A percentile compares a stretch with the other conserved stretches of the same genome.
phyloP scores from a whole-genome alignment of 2,329 filamentous ascomycete species.

The Tricladium varicosporioides region DNA sequence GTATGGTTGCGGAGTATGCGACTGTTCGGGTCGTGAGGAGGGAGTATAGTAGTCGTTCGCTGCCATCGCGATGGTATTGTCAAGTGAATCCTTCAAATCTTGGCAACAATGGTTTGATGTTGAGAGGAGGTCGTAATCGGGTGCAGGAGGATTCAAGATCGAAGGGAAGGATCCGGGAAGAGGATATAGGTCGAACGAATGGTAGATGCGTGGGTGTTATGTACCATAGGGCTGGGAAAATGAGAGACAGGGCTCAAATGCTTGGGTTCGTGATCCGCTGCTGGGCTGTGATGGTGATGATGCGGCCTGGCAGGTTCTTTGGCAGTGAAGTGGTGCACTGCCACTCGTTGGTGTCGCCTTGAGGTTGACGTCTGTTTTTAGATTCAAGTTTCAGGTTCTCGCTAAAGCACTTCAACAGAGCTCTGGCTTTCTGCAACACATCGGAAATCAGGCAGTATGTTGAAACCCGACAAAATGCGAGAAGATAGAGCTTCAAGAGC shows the following conservation, averaged over 20 bases:
- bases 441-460: neutral
- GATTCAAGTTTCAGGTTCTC: constrained; percentile 7
- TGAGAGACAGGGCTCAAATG: neutral
- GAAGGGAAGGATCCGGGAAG: neutral
- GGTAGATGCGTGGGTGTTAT: constrained; percentile 3
- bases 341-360: neutral
- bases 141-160: constrained; percentile 10
- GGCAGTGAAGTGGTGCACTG: constrained; percentile 1
- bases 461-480: too few relatives aligned
- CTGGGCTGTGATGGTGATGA: constrained; percentile 2
- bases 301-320: neutral
- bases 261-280: constrained; percentile 5
- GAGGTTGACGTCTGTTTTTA: constrained; percentile 3
- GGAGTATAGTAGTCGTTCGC: constrained; percentile 32
- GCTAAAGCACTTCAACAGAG: neutral
- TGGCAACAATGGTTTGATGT: neutral
- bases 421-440: neutral
- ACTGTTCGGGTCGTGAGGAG: constrained; percentile 16
- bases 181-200: neutral
- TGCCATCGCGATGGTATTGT: constrained; percentile 22
- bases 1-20: constrained; percentile 13
- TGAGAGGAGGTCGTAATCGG: neutral
- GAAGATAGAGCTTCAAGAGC: too few relatives aligned
- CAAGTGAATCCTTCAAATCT: neutral
- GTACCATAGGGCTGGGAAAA: constrained; percentile 1